These are phyloP conservation scores for Cordyceps tenuipes DNA, from an alignment of 2,329 filamentous ascomycete species.

Conservation along the genomic window DNA sequence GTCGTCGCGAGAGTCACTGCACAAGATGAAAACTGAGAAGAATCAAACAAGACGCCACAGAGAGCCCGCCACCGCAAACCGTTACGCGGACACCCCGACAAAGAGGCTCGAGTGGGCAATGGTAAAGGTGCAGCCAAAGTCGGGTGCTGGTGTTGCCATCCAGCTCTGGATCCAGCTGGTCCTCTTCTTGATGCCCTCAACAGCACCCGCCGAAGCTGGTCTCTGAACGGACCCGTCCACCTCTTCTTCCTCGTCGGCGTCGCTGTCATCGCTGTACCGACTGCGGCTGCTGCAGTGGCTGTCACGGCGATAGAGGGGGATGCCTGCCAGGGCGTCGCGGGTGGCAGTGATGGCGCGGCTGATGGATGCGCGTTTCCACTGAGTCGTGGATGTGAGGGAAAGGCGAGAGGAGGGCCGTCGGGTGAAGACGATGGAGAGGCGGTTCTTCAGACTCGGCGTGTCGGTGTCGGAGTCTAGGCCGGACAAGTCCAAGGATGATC, in stretches of 20 bases:
- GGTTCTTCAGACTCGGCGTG: constrained; percentile 2
- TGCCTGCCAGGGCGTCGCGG: not conserved
- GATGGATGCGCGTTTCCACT: constrained; percentile 5
- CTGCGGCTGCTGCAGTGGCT: not conserved
- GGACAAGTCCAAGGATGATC: not conserved
- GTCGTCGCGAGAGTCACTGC: not conserved
- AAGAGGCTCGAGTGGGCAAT: not conserved
- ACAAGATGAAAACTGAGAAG: not conserved
- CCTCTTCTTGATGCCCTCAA: not conserved
- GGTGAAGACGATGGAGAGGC: constrained; percentile 6
- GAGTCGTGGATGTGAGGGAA: not conserved
- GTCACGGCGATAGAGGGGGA: not conserved
- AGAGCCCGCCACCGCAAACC: too few relatives aligned
- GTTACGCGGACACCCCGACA: not conserved
- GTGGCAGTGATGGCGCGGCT: not conserved
- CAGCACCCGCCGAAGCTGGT: too few relatives aligned
- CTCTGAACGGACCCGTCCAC: not conserved
- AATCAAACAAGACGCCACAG: too few relatives aligned
- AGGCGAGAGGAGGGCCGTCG: not conserved
- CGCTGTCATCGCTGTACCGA: not conserved
- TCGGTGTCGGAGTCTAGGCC: not conserved
- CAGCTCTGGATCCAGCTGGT: not conserved
- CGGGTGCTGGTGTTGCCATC: not conserved
- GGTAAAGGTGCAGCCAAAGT: not conserved
- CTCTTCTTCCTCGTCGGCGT: not conserved